A percentile compares a stretch with the other conserved stretches of the same genome.
Conservation (phyloP, 1,284 basidiomycete species). For the Phellopilus nigrolimitatus region DNA sequence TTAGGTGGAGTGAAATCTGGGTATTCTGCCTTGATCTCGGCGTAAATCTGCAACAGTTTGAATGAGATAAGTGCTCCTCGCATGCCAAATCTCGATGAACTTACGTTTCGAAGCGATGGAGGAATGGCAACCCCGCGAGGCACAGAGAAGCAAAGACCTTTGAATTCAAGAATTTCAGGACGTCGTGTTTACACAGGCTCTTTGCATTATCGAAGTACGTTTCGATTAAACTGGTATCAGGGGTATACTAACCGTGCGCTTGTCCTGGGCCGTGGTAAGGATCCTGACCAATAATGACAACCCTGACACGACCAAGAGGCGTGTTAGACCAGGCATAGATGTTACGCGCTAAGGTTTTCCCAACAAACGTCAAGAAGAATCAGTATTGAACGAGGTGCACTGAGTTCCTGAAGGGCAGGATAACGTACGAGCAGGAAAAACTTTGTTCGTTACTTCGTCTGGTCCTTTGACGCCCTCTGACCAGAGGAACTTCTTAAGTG, state of each 20-base stretch:
- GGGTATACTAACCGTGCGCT: slow-evolving; percentile 54
- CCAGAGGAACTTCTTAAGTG: slow-evolving; percentile 66
- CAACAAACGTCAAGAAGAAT: background rate
- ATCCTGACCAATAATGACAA: slow-evolving; percentile 80
- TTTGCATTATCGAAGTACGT: background rate
- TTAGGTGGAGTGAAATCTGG: slow-evolving; percentile 74
- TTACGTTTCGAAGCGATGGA: slow-evolving; percentile 76
- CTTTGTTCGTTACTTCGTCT: slow-evolving; percentile 44
- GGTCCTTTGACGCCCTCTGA: slow-evolving; percentile 57
- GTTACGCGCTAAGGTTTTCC: slow-evolving; percentile 46
- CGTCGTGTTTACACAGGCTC: slow-evolving; percentile 10
- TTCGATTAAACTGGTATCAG: background rate
- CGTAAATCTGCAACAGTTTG: slow-evolving; percentile 64
- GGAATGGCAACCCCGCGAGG: slow-evolving; percentile 68
- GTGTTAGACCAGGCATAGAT: slow-evolving; percentile 83
- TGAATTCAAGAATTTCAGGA: slow-evolving; percentile 12
- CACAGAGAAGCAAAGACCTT: slow-evolving; percentile 85
- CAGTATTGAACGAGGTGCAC: slow-evolving; percentile 8
- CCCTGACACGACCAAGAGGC: slow-evolving; percentile 70
- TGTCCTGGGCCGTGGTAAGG: slow-evolving; percentile 67
- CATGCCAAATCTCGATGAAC: slow-evolving; percentile 21
- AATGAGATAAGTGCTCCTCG: background rate
- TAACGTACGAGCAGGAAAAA: slow-evolving; percentile 62
- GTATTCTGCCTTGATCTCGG: slow-evolving; percentile 80
- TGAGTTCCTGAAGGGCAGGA: background rate